These are phyloP conservation scores for Emericellopsis atlantica DNA, from an alignment of 2,329 filamentous ascomycete genomes.

Conservation along the genomic window DNA sequence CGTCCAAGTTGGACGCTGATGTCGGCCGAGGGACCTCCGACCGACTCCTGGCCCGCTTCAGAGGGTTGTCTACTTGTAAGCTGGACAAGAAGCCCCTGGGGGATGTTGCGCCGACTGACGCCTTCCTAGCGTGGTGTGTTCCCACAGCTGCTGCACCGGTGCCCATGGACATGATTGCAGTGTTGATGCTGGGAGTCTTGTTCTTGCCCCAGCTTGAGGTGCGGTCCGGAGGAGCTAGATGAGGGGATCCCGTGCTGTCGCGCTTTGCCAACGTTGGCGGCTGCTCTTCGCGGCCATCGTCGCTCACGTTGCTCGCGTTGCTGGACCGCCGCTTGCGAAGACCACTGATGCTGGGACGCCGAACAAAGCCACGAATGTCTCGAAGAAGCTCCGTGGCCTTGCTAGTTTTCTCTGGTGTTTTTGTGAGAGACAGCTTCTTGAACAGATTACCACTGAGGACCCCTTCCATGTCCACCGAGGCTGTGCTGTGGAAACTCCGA, in stretches of 20 bases:
- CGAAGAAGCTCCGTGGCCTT: conserved; percentile 34
- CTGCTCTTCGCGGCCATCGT: conserved; percentile 13
- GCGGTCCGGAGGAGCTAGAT: conserved; percentile 36
- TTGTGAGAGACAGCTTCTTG: conserved; percentile 46
- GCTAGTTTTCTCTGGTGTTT: conserved; percentile 25
- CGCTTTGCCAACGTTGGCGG: conserved; percentile 16
- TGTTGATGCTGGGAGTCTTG: conserved; percentile 43
- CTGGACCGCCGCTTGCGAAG: conserved; percentile 33
- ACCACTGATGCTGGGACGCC: conserved; percentile 31
- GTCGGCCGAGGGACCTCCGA: conserved; percentile 34
- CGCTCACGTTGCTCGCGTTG: conserved; percentile 6
- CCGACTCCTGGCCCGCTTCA: conserved; percentile 44
- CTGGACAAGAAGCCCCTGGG: conserved; percentile 3
- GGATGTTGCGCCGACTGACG: conserved; percentile 42
- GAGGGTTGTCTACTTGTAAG: conserved; percentile 30
- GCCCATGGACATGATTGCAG: conserved; percentile 42
- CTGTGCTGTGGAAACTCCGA: conserved; percentile 46
- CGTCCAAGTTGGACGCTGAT: conserved; percentile 12
- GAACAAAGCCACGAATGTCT: conserved; percentile 34
- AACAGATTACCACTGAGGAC: conserved; percentile 48
- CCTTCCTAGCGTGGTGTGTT: conserved; percentile 41
- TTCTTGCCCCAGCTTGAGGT: conserved; percentile 40
- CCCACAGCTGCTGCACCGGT: conserved; percentile 42
- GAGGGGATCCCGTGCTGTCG: conserved; percentile 21
- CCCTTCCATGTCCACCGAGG: conserved; percentile 41